phyloP scores from a whole-genome alignment of 495 filamentous ascomycete species.

The Podospora anserina region DNA sequence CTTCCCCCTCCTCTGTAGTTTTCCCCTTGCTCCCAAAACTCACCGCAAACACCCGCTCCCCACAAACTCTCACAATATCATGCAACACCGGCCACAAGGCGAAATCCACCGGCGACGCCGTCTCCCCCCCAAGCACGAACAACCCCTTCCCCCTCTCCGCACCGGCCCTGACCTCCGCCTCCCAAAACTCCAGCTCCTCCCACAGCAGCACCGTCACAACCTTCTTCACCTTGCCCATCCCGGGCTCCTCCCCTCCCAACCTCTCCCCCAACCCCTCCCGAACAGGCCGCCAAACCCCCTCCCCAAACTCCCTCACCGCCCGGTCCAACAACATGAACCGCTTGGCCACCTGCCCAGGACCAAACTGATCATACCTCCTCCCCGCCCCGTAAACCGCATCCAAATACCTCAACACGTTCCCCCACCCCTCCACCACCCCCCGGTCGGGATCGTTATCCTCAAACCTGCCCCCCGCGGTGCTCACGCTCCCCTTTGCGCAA shows the following conservation, averaged over 20 bases:
- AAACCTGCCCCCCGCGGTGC: conserved; percentile 43
- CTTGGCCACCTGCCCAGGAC: conserved; percentile 33
- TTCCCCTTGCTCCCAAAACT: background rate
- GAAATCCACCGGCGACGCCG: conserved; percentile 35
- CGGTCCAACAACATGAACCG: conserved; percentile 39
- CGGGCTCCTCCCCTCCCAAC: conserved; percentile 16
- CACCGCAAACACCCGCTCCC: background rate
- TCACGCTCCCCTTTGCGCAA: conserved; percentile 49
- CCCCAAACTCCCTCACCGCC: conserved; percentile 38
- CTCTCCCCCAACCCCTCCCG: conserved; percentile 30
- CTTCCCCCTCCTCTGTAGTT: background rate
- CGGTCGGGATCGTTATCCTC: conserved; percentile 52
- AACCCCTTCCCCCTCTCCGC: background rate
- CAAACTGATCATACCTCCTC: conserved; percentile 30
- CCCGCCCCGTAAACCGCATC: conserved; percentile 45
- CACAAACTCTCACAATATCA: background rate
- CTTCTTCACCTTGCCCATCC: background rate
- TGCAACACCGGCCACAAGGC: conserved; percentile 1
- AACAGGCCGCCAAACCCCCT: background rate
- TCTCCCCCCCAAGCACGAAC: conserved; percentile 51
- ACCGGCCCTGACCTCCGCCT: conserved; percentile 31
- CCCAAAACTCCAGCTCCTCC: conserved; percentile 27
- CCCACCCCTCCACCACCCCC: conserved; percentile 46
- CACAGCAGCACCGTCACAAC: background rate
- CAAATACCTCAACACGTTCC: conserved; percentile 55